phyloP scores from a whole-genome alignment of 2,329 filamentous ascomycete species.

The Scedosporium apiospermum region DNA sequence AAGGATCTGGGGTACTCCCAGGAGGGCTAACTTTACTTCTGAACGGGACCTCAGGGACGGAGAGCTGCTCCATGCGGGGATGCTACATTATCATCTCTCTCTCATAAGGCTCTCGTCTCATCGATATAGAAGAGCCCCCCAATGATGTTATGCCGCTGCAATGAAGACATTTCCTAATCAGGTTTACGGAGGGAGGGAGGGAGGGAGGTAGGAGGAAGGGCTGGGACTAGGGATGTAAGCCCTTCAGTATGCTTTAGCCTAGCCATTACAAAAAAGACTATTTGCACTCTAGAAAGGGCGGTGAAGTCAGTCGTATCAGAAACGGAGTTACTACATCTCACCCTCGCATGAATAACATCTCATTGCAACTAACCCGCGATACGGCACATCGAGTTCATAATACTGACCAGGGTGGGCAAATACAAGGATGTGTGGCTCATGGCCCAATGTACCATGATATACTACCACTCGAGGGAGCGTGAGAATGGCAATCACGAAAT shows the following conservation, averaged over 20 bases:
- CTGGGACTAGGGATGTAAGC: no score
- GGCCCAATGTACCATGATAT: not conserved
- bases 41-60: no score
- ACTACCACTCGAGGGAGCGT: not conserved
- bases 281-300: no score
- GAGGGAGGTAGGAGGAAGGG: not conserved
- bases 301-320: no score
- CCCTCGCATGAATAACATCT: no score
- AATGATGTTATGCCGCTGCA: not conserved
- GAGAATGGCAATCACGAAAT: not conserved
- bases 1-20: conserved; percentile 54
- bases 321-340: no score
- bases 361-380: not conserved
- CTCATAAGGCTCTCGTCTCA: not conserved
- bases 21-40: conserved; percentile 28
- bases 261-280: no score
- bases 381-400: not conserved
- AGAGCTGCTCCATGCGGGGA: not conserved
- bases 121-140: not conserved
- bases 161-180: not conserved
- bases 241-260: no score
- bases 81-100: not conserved
- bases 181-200: not conserved
- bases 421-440: not conserved
- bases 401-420: not conserved